These are phyloP conservation scores for Coemansia biformis DNA, from an alignment of 192 early-diverging fungal genomes.

Conservation along the genomic window DNA sequence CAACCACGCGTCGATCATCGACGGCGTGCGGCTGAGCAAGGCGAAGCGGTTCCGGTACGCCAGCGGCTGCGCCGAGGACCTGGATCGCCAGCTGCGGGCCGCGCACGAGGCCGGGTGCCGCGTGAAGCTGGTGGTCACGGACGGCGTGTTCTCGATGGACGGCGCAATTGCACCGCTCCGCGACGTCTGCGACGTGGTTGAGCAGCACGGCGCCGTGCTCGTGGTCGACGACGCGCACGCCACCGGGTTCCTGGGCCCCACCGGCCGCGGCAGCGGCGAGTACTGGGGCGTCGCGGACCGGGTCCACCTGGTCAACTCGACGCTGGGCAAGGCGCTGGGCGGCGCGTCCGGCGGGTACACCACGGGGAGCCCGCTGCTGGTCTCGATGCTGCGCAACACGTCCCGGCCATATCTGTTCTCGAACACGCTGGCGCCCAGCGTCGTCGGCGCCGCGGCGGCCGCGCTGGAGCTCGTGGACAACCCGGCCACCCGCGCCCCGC, in stretches of 20 bases:
- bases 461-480: conserved; percentile 52
- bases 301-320: conserved; percentile 57
- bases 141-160: conserved; percentile 65
- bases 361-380: conserved; percentile 37
- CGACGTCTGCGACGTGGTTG: conserved; percentile 60
- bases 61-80: conserved; percentile 65
- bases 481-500: conserved; percentile 31
- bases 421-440: conserved; percentile 53
- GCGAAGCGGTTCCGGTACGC: conserved; percentile 61
- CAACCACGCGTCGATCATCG: conserved; percentile 64
- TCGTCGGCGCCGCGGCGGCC: conserved; percentile 52
- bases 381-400: conserved; percentile 51
- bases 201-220: conserved; percentile 64
- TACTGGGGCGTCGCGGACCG: conserved; percentile 56
- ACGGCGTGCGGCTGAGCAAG: conserved; percentile 65
- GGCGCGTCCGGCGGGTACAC: conserved; percentile 55
- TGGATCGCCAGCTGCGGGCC: conserved; percentile 55
- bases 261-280: conserved; percentile 63
- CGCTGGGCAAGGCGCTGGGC: conserved; percentile 56
- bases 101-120: conserved; percentile 48
- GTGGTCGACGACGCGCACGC: conserved; percentile 73
- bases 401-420: conserved; percentile 57
- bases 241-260: conserved; percentile 61
- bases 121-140: conserved; percentile 65
- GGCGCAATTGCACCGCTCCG: conserved; percentile 64